Conservation (phyloP, 2,329 filamentous ascomycete genomes). For the Fusarium burgessii region DNA sequence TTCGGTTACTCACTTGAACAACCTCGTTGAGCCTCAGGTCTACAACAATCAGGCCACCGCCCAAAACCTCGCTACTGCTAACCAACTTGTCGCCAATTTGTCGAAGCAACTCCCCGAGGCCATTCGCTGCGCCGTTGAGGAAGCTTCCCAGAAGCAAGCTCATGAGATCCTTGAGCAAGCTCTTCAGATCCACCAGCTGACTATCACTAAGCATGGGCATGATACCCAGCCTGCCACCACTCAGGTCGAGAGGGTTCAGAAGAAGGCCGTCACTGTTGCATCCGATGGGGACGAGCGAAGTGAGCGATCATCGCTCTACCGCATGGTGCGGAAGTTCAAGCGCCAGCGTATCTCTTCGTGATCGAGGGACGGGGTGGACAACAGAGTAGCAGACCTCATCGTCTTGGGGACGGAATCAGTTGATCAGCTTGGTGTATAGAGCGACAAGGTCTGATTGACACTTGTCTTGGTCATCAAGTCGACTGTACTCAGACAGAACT, state of each 20-base stretch:
- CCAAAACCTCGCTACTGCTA: conserved; percentile 40
- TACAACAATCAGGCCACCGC: conserved; percentile 32
- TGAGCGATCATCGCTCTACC: conserved; percentile 23
- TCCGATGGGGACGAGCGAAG: neutral
- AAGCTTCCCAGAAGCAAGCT: conserved; percentile 36
- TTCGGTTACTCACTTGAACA: conserved; percentile 28
- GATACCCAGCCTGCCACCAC: neutral
- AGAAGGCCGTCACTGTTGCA: neutral
- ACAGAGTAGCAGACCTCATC: neutral
- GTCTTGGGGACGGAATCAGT: neutral
- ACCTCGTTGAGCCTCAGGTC: conserved; percentile 37
- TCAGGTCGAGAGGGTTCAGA: neutral
- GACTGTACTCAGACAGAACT: neutral
- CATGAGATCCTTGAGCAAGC: conserved; percentile 25
- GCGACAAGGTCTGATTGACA: neutral
- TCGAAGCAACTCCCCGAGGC: conserved; percentile 44
- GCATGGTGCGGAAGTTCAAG: conserved; percentile 30
- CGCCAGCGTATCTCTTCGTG: conserved; percentile 15
- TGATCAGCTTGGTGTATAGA: conserved; percentile 9
- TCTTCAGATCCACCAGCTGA: conserved; percentile 41
- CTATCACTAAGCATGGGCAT: conserved; percentile 21
- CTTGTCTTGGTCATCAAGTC: neutral
- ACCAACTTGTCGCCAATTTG: conserved; percentile 41
- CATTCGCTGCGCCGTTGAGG: conserved; percentile 44
- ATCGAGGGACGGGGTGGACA: neutral